Evolutionary conservation across 2,329 filamentous ascomycete genomes (phyloP).

Genomic region (Sarocladium oryzae): DNA sequence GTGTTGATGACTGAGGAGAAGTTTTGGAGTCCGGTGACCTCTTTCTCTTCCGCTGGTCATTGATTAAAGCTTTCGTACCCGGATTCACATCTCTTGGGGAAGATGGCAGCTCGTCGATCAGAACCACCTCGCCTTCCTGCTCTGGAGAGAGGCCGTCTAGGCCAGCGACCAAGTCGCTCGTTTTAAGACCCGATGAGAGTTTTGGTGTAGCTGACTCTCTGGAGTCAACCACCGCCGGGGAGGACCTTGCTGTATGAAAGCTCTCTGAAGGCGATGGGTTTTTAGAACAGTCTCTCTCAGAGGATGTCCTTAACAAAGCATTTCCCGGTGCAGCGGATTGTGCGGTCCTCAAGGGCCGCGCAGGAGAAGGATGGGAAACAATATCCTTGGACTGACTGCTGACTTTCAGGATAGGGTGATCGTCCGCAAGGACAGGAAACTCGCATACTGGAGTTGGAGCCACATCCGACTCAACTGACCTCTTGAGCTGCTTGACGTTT

Average conservation of each 20-base stretch:
- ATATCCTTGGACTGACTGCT: too few relatives aligned
- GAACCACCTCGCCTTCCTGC: neutral
- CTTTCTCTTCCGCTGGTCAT: neutral
- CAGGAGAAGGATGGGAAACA: too few relatives aligned
- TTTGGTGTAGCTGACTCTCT: neutral
- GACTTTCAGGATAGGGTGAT: too few relatives aligned
- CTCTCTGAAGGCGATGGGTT: neutral
- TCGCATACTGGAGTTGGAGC: too few relatives aligned
- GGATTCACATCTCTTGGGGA: neutral
- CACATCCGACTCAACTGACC: too few relatives aligned
- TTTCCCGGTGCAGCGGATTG: neutral
- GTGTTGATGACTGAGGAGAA: neutral
- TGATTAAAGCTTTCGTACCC: neutral
- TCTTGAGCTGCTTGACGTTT: neutral
- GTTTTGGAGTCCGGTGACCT: neutral
- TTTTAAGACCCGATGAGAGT: neutral
- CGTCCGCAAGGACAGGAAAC: too few relatives aligned
- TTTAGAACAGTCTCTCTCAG: neutral
- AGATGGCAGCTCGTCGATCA: neutral
- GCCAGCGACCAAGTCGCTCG: too few relatives aligned
- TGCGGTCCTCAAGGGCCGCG: neutral
- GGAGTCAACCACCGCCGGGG: neutral
- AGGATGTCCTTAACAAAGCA: neutral
- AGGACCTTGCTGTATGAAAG: constrained; percentile 1
- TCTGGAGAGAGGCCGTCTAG: neutral